A percentile compares a stretch with the other conserved stretches of the same genome.
These are phyloP conservation scores for Thermochaetoides thermophila DNA, from an alignment of 495 filamentous ascomycete species.

Conservation along the genomic window DNA sequence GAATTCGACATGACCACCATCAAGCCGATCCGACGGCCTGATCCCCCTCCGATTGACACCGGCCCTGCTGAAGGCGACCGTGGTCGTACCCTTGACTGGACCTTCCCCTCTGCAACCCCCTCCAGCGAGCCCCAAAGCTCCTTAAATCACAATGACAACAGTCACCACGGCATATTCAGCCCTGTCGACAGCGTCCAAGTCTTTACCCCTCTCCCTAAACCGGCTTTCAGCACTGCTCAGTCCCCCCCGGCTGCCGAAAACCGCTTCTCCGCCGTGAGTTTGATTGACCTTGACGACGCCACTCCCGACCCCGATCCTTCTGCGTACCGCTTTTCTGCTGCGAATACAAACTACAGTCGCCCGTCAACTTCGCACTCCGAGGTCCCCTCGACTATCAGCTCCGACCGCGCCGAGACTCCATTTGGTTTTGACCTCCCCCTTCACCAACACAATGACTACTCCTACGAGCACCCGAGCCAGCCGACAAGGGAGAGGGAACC, in stretches of 20 bases:
- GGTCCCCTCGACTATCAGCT: conserved; percentile 17
- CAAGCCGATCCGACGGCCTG: conserved; percentile 33
- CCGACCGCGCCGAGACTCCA: conserved; percentile 34
- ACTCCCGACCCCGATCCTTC: too few relatives aligned
- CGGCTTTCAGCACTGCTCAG: too few relatives aligned
- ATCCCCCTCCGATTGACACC: too few relatives aligned
- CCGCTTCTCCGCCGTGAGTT: conserved; percentile 27
- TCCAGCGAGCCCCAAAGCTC: conserved; percentile 36
- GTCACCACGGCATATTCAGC: background rate
- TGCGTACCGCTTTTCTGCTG: too few relatives aligned
- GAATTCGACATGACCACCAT: conserved; percentile 46
- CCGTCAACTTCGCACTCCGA: too few relatives aligned
- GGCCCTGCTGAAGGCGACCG: too few relatives aligned
- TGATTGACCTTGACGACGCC: conserved; percentile 42
- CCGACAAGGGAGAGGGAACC: conserved; percentile 26
- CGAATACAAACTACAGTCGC: too few relatives aligned
- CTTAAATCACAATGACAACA: conserved; percentile 22
- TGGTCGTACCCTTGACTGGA: conserved; percentile 46
- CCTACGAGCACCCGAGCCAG: too few relatives aligned
- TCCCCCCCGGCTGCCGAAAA: too few relatives aligned
- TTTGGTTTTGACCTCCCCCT: conserved; percentile 25
- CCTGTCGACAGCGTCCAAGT: too few relatives aligned
- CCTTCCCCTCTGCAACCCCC: conserved; percentile 38
- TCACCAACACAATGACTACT: too few relatives aligned
- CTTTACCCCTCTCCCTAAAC: background rate